Percentiles rank a stretch among this genome's conserved stretches.
Conservation (phyloP, 2,329 filamentous ascomycete genomes). For the Colletotrichum karsti region DNA sequence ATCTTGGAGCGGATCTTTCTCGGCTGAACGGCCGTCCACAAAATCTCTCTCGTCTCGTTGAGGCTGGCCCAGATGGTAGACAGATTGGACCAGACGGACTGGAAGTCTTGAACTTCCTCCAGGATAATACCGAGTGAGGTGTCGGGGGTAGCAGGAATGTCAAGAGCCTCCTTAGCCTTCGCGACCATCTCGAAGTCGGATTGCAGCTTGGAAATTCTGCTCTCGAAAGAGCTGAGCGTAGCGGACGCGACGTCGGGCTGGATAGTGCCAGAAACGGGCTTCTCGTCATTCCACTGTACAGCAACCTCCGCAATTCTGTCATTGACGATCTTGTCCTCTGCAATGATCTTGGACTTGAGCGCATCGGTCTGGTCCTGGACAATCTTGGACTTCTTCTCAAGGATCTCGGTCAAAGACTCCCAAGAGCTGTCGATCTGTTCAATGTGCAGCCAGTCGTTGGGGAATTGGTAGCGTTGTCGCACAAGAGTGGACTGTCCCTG, state of each 20-base stretch:
- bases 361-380: conserved; percentile 97
- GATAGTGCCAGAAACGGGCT: conserved; percentile 94
- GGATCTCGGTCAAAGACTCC: conserved; percentile 90
- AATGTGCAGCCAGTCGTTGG: conserved; percentile 92
- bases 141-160: conserved; percentile 82
- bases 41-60: conserved; percentile 88
- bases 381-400: conserved; percentile 92
- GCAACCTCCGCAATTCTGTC: conserved; percentile 89
- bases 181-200: conserved; percentile 92
- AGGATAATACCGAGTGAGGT: conserved; percentile 85
- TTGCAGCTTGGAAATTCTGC: conserved; percentile 83
- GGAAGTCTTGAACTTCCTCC: conserved; percentile 98
- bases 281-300: conserved; percentile 92
- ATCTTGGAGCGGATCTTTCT: conserved; percentile 90
- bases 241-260: conserved; percentile 88
- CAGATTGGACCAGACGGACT: conserved; percentile 96
- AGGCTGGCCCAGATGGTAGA: conserved; percentile 97
- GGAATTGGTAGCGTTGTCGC: conserved; percentile 93
- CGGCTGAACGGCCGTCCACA: conserved; percentile 96
- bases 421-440: conserved; percentile 97
- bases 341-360: conserved; percentile 90
- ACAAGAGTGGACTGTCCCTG: conserved; percentile 93
- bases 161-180: conserved; percentile 95
- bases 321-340: conserved; percentile 90
- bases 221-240: conserved; percentile 84